phyloP scores from a whole-genome alignment of 441 rosid species.

The Iberis amara region DNA sequence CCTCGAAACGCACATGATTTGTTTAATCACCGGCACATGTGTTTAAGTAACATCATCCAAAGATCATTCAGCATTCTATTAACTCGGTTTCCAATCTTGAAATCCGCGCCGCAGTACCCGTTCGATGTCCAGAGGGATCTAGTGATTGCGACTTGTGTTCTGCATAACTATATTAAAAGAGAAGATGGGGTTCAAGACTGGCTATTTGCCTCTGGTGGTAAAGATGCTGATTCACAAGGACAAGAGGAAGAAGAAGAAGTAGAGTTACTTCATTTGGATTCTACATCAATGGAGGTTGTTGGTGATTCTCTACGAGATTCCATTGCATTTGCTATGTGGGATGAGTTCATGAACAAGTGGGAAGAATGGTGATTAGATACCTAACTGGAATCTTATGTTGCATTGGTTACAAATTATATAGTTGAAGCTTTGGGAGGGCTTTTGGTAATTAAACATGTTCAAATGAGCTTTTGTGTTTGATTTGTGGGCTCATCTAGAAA shows the following conservation, averaged over 20 bases:
- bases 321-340: conserved; percentile 65
- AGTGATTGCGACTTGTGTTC: conserved; percentile 70
- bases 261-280: conserved; percentile 45
- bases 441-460: too few species aligned
- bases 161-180: conserved; percentile 59
- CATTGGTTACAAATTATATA: too few species aligned
- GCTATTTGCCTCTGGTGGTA: conserved; percentile 47
- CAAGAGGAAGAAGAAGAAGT: conserved; percentile 41
- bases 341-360: conserved; percentile 68
- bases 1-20: conserved; percentile 66
- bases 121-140: conserved; percentile 80
- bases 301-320: conserved; percentile 55
- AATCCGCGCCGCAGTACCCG: conserved; percentile 69
- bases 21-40: conserved; percentile 74
- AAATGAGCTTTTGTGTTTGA: too few species aligned
- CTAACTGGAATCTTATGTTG: too few species aligned
- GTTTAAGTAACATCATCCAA: conserved; percentile 45
- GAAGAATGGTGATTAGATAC: too few species aligned
- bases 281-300: conserved; percentile 45
- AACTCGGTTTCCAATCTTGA: conserved; percentile 61
- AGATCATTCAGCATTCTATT: conserved; percentile 52
- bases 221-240: conserved; percentile 31
- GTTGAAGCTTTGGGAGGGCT: too few species aligned
- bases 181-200: conserved; percentile 63
- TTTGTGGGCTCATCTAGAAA: too few species aligned